phyloP scores from a whole-genome alignment of 305 asterid species.

The Solanum hybrid region DNA sequence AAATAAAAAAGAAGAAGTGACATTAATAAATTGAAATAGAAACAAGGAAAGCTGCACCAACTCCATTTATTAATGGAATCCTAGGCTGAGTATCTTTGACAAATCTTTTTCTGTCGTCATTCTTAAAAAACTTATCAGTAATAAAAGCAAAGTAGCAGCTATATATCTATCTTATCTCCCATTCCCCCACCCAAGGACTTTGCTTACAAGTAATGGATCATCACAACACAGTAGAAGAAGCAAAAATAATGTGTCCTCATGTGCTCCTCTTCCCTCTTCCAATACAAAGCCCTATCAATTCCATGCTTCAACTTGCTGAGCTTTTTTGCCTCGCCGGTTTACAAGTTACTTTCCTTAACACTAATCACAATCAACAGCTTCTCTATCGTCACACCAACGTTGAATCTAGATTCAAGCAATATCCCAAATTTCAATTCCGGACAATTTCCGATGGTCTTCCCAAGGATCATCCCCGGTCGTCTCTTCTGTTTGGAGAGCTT shows the following conservation, averaged over 20 bases:
- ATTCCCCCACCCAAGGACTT: neutral
- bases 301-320: neutral
- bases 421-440: neutral
- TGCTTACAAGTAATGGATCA: neutral
- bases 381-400: neutral
- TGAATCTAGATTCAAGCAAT: neutral
- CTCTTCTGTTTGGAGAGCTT: neutral
- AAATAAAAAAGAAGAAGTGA: neutral
- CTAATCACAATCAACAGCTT: neutral
- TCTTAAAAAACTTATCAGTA: neutral
- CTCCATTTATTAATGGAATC: neutral
- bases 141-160: neutral
- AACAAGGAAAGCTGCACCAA: neutral
- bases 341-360: neutral
- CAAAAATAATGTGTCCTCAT: neutral
- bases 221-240: neutral
- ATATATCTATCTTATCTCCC: neutral
- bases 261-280: neutral
- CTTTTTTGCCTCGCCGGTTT: neutral
- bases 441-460: neutral
- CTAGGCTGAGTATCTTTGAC: neutral
- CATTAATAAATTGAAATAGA: neutral
- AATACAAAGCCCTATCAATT: neutral
- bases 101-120: neutral
- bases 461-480: neutral